Evolutionary conservation across 768 basidiomycete species (phyloP).

Genomic region (Trametes meyenii): DNA sequence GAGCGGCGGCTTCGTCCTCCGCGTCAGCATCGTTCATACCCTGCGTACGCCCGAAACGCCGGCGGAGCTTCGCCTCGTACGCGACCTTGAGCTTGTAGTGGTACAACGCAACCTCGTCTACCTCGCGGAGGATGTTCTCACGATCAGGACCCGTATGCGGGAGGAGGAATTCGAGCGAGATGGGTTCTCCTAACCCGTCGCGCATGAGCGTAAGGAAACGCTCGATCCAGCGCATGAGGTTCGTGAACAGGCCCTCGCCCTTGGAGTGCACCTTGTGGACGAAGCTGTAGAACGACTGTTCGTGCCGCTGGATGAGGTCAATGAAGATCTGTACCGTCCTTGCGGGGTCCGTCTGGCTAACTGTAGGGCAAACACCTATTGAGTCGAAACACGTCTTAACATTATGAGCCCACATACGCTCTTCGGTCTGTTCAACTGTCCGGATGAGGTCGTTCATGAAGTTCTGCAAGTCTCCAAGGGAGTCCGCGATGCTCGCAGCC

Average conservation of each 20-base stretch:
- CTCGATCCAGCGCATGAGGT: constrained; percentile 96
- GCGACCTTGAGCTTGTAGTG: constrained; percentile 94
- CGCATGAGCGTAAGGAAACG: constrained; percentile 89
- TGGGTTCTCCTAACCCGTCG: constrained; percentile 73
- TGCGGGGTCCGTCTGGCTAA: constrained; percentile 81
- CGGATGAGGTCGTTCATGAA: constrained; percentile 94
- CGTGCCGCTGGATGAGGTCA: constrained; percentile 90
- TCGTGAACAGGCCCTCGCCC: constrained; percentile 91
- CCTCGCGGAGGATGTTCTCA: constrained; percentile 74
- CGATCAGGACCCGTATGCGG: constrained; percentile 83
- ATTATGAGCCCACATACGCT: constrained; percentile 56
- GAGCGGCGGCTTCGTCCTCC: constrained; percentile 83
- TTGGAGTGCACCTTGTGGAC: constrained; percentile 99
- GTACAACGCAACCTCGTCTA: constrained; percentile 87
- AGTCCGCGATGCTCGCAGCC: constrained; percentile 96
- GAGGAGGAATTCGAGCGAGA: constrained; percentile 88
- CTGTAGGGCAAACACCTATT: constrained; percentile 42
- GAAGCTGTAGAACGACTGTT: constrained; percentile 94
- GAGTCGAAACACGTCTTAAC: no score
- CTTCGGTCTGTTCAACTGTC: constrained; percentile 91
- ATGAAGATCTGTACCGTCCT: constrained; percentile 92
- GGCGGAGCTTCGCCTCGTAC: constrained; percentile 89
- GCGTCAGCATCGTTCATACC: constrained; percentile 57
- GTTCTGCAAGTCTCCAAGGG: constrained; percentile 85
- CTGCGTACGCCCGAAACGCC: constrained; percentile 70